Conservation (phyloP, 2,329 filamentous ascomycete species). For the Monilinia aucupariae region DNA sequence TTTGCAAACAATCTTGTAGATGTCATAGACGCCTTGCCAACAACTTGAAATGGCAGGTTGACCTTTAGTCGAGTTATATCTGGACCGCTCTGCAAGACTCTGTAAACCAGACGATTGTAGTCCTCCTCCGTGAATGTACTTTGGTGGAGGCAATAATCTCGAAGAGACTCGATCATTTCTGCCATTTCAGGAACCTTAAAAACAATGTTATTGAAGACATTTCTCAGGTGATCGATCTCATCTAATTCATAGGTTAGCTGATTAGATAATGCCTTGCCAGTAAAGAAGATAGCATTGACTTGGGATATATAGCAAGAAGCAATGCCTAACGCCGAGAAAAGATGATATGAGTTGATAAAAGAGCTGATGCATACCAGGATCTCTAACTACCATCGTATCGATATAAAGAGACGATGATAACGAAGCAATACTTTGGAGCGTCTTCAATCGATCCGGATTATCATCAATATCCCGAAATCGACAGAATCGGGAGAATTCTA, state of each 20-base stretch:
- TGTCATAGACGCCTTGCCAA: slow-evolving; percentile 42
- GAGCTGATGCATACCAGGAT: slow-evolving; percentile 39
- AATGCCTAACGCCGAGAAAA: neutral
- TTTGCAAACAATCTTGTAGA: slow-evolving; percentile 50
- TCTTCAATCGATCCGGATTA: slow-evolving; percentile 33
- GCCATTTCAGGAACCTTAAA: slow-evolving; percentile 40
- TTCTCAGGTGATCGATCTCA: slow-evolving; percentile 45
- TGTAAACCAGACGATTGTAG: slow-evolving; percentile 40
- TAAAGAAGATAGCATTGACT: neutral
- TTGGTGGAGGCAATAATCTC: slow-evolving; percentile 46
- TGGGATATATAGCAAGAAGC: neutral
- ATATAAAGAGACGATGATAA: slow-evolving; percentile 47
- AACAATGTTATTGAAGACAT: slow-evolving; percentile 42
- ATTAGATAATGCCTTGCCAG: neutral
- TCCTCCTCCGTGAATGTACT: slow-evolving; percentile 46
- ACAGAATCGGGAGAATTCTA: slow-evolving; percentile 46
- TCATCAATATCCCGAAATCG: neutral
- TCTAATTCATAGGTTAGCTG: slow-evolving; percentile 35
- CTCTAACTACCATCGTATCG: slow-evolving; percentile 49
- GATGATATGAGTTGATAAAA: neutral
- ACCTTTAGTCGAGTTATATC: slow-evolving; percentile 44
- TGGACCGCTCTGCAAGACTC: slow-evolving; percentile 43
- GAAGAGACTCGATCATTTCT: slow-evolving; percentile 42
- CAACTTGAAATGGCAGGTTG: slow-evolving; percentile 48
- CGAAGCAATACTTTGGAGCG: slow-evolving; percentile 43